phyloP scores from a whole-genome alignment of 129 eudicot species.

The Gnaphalium uliginosum region DNA sequence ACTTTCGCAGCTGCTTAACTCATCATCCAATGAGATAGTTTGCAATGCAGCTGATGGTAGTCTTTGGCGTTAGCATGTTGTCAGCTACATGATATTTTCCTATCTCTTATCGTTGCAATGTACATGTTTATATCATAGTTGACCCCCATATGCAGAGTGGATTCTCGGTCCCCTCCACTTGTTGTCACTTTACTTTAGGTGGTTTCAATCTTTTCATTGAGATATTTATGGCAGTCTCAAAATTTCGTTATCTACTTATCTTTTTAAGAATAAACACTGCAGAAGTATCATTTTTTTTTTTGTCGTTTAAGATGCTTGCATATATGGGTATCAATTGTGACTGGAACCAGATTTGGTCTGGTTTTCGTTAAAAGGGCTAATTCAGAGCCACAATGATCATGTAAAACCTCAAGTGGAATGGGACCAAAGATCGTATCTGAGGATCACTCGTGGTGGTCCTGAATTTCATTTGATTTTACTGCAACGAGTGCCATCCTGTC shows the following conservation, averaged over 20 bases:
- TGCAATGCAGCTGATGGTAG: slow-evolving; percentile 24
- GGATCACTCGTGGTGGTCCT: slow-evolving; percentile 32
- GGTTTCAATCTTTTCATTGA: slow-evolving; percentile 26
- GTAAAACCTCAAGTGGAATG: slow-evolving; percentile 28
- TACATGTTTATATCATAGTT: slow-evolving; percentile 29
- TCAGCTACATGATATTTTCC: slow-evolving; percentile 29
- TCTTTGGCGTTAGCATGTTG: slow-evolving; percentile 26
- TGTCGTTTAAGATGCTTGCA: slow-evolving; percentile 14
- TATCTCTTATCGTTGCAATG: slow-evolving; percentile 13
- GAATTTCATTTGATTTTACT: slow-evolving; percentile 1
- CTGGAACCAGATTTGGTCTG: neutral
- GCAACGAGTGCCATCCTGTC: slow-evolving; percentile 24
- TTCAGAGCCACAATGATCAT: slow-evolving; percentile 11
- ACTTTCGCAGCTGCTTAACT: too few relatives aligned
- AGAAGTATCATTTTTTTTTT: neutral
- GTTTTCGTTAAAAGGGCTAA: neutral
- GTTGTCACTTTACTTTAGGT: slow-evolving; percentile 23
- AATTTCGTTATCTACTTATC: slow-evolving; percentile 17
- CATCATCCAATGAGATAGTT: neutral
- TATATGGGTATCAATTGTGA: neutral
- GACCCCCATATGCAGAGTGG: slow-evolving; percentile 52
- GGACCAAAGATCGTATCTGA: slow-evolving; percentile 13
- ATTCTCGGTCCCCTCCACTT: slow-evolving; percentile 56
- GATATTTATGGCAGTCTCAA: slow-evolving; percentile 24
- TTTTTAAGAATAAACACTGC: slow-evolving; percentile 19